Conservation (phyloP, 2,329 filamentous ascomycete genomes). For the Xylaria sp. region DNA sequence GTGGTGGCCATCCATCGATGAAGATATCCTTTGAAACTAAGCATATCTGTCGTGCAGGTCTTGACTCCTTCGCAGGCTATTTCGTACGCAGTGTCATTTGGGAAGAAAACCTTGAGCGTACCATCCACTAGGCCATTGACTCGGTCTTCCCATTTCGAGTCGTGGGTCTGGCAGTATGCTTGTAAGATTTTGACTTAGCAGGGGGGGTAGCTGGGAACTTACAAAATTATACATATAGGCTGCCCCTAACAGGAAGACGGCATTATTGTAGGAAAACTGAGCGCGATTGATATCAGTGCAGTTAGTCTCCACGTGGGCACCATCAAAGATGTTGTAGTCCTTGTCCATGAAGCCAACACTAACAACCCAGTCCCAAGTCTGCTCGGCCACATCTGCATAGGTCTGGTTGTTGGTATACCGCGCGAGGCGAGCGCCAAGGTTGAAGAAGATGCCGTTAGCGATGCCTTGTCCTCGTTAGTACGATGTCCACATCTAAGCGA, state of each 20-base stretch:
- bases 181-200: constrained; percentile 16
- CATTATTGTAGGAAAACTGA: constrained; percentile 67
- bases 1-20: constrained; percentile 62
- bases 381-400: constrained; percentile 71
- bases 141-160: constrained; percentile 58
- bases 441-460: constrained; percentile 62
- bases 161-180: constrained; percentile 49
- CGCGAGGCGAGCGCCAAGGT: constrained; percentile 67
- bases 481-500: neutral
- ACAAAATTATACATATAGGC: constrained; percentile 59
- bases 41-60: constrained; percentile 67
- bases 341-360: constrained; percentile 59
- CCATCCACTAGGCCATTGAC: constrained; percentile 60
- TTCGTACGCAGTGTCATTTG: constrained; percentile 63
- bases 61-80: constrained; percentile 61
- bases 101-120: constrained; percentile 62
- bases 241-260: constrained; percentile 58
- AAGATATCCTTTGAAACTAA: constrained; percentile 69
- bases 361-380: constrained; percentile 66
- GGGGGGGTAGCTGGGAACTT: constrained; percentile 26
- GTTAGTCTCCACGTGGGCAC: constrained; percentile 57
- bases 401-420: constrained; percentile 72
- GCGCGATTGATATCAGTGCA: constrained; percentile 62
- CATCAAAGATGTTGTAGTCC: constrained; percentile 62
- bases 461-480: constrained; percentile 50